phyloP scores from a whole-genome alignment of 2,329 filamentous ascomycete species.

The Cordyceps tenuipes region DNA sequence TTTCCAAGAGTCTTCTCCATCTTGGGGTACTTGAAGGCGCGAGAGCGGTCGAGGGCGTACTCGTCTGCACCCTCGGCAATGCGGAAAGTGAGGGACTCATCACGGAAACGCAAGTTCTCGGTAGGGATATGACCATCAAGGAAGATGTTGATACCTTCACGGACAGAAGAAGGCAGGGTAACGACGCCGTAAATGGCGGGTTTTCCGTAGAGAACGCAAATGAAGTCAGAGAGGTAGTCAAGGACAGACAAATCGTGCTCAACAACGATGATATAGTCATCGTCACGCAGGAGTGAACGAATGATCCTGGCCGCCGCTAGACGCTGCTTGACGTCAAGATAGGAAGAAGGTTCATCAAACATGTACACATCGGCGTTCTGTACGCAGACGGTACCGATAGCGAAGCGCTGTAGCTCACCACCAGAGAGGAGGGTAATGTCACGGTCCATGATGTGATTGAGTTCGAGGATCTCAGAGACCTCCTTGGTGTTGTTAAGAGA shows the following conservation, averaged over 20 bases:
- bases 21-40: conserved; percentile 76
- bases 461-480: conserved; percentile 75
- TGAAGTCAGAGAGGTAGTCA: conserved; percentile 97
- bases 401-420: conserved; percentile 96
- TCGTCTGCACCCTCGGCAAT: conserved; percentile 86
- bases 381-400: conserved; percentile 90
- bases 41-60: conserved; percentile 72
- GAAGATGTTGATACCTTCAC: conserved; percentile 99
- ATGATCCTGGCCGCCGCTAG: conserved; percentile 87
- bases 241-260: conserved; percentile 98
- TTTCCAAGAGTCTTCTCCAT: conserved; percentile 91
- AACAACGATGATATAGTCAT: conserved; percentile 97
- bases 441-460: conserved; percentile 83
- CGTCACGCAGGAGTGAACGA: conserved; percentile 74
- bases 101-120: conserved; percentile 96
- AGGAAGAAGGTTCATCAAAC: conserved; percentile 99
- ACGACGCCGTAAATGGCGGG: conserved; percentile 97
- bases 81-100: conserved; percentile 93
- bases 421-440: conserved; percentile 86
- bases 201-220: conserved; percentile 93
- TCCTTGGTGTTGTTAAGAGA: conserved; percentile 74
- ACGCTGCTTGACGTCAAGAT: conserved; percentile 98
- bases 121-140: conserved; percentile 96
- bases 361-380: conserved; percentile 98
- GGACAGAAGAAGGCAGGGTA: conserved; percentile 87